Evolutionary conservation across 441 rosid species (phyloP).

Genomic region (Melastoma candidum): DNA sequence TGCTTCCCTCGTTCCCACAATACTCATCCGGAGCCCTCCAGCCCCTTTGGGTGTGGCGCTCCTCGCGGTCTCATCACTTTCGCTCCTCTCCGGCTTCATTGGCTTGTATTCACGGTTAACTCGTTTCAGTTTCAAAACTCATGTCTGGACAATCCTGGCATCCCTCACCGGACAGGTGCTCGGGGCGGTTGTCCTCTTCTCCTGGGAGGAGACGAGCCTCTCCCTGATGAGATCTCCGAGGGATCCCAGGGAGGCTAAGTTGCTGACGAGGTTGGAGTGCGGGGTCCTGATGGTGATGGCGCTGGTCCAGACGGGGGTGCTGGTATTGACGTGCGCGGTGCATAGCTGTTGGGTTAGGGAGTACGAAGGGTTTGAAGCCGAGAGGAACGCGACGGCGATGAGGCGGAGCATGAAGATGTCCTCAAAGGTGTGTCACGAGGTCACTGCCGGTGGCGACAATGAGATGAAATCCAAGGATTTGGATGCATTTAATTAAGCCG

Average conservation of each 20-base stretch:
- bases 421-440: too few relatives aligned
- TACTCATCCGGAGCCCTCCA: conserved; percentile 44
- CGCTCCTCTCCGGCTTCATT: conserved; percentile 34
- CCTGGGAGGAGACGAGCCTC: conserved; percentile 33
- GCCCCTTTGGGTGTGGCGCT: conserved; percentile 38
- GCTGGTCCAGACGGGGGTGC: conserved; percentile 30
- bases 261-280: conserved; percentile 47
- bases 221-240: conserved; percentile 27
- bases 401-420: conserved; percentile 29
- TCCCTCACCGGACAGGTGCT: conserved; percentile 32
- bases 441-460: too few relatives aligned
- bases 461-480: too few relatives aligned
- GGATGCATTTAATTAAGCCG: too few relatives aligned
- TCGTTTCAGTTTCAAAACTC: conserved; percentile 34
- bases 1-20: conserved; percentile 33
- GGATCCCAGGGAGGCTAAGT: conserved; percentile 40
- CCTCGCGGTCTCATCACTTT: conserved; percentile 30
- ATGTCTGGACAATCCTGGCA: conserved; percentile 35
- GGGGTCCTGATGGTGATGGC: conserved; percentile 44
- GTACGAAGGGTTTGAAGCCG: conserved; percentile 34
- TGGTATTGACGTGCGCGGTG: conserved; percentile 29
- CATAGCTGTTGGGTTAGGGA: conserved; percentile 43
- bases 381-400: conserved; percentile 28
- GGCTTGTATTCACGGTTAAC: conserved; percentile 40
- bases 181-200: conserved; percentile 24